phyloP scores from a whole-genome alignment of 805 yeast species.

The Lipomyces orientalis region DNA sequence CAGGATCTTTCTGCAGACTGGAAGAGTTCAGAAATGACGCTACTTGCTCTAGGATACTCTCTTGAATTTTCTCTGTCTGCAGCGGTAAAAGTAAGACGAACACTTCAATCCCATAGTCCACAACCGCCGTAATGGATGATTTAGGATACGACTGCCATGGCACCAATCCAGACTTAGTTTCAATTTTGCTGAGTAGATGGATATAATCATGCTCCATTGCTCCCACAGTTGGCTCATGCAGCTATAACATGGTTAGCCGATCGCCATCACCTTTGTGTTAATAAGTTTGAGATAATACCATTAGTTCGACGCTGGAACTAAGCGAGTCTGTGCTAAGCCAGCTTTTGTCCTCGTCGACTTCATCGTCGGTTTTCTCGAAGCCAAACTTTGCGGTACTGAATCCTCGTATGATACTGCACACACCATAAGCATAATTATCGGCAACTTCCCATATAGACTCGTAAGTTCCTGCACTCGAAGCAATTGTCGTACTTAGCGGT shows the following conservation, averaged over 20 bases:
- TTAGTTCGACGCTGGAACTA: slow-evolving; percentile 35
- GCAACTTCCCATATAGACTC: slow-evolving; percentile 47
- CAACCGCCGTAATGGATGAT: slow-evolving; percentile 54
- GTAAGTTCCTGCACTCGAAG: slow-evolving; percentile 40
- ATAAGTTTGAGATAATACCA: slow-evolving; percentile 9
- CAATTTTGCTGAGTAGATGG: slow-evolving; percentile 26
- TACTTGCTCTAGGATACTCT: slow-evolving; percentile 82
- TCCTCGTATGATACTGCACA: slow-evolving; percentile 50
- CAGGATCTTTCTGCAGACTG: slow-evolving; percentile 44
- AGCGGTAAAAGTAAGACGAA: slow-evolving; percentile 73
- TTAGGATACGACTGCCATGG: slow-evolving; percentile 34
- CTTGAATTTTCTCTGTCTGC: slow-evolving; percentile 78
- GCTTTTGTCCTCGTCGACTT: slow-evolving; percentile 24
- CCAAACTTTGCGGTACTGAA: slow-evolving; percentile 44
- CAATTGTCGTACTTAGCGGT: slow-evolving; percentile 42
- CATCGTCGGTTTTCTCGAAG: slow-evolving; percentile 38
- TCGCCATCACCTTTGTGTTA: not conserved
- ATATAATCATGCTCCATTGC: slow-evolving; percentile 41
- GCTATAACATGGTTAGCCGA: slow-evolving; percentile 8
- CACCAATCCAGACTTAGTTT: slow-evolving; percentile 18
- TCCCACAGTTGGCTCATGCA: slow-evolving; percentile 39
- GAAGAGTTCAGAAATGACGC: slow-evolving; percentile 58
- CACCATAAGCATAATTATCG: slow-evolving; percentile 52
- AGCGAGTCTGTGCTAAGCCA: slow-evolving; percentile 41
- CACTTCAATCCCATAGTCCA: slow-evolving; percentile 80